Evolutionary conservation across 2,329 filamentous ascomycete species (phyloP), one percentile per base, ranked within the genome.

Genomic region (Tolypocladium album): DNA sequence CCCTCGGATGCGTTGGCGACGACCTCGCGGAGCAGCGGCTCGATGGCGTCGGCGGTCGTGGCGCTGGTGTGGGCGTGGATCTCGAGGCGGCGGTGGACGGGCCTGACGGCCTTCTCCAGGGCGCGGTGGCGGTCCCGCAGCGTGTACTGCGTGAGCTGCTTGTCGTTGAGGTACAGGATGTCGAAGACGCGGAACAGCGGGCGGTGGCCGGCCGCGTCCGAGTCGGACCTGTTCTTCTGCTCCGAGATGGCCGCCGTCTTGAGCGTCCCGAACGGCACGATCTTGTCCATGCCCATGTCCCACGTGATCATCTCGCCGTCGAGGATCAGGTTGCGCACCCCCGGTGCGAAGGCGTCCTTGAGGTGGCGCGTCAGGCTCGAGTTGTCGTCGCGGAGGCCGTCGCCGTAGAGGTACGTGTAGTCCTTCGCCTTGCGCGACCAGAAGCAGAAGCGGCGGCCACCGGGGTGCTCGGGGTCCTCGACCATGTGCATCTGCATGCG

Each of bases 301-400:
- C 94, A 99, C 0, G 92, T 96, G 61, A 99, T 92, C 94, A 99
- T 99, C 72, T 99, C 94, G 12, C 94, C 94, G 67, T 99, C 94
- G 0, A 99, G 80, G 57, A 99, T 96, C 64, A 96, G 81, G 69
- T 90, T 97, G 20, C 87, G 81, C 0, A 97, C 91, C 1, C 87
- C 86, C 0, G 85, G 77, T 2, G 86, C 79, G 70, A 99, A 97
- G 0, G 90, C 91, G 47, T 85, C 79, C 58, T 84, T 84, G 24
- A 97, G 78, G 70, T 96, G 88, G 40, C 90, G 82, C 0, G 93
- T 96, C 58, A 97, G 72, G 8, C 92, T 86, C 9, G 88, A 88
- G 47, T 87, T 85, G 7, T 88, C 82, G 64, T 96, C 90, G 55
- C 87, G 75, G 20, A 95, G 82, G 0, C 88, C 83, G 61, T 85